phyloP scores from a whole-genome alignment of 805 yeast species.

The Kodamaea leandrae region DNA sequence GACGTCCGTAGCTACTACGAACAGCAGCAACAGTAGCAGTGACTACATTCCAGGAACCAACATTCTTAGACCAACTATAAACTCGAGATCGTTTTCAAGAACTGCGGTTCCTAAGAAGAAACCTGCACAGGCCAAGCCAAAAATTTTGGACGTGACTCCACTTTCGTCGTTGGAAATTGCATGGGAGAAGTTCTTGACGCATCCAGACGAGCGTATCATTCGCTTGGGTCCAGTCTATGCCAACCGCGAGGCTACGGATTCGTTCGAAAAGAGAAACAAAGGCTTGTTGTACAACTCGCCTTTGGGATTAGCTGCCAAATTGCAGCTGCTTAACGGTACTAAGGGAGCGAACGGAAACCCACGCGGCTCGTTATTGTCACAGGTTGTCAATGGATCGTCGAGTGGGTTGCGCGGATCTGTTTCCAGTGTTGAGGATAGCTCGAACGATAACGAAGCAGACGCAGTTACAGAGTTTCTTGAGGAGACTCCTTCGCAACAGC shows the following conservation, averaged over 20 bases:
- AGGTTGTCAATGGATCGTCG: conserved; percentile 37
- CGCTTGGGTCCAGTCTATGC: conserved; percentile 53
- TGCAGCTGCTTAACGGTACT: conserved; percentile 13
- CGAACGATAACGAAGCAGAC: conserved; percentile 56
- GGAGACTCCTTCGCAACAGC: neutral
- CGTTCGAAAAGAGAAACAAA: conserved; percentile 54
- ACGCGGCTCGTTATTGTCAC: conserved; percentile 29
- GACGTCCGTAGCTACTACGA: neutral
- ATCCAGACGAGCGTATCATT: conserved; percentile 58
- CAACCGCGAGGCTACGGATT: conserved; percentile 42
- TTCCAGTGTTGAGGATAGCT: conserved; percentile 21
- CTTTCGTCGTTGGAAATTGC: conserved; percentile 54
- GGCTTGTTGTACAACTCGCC: conserved; percentile 63
- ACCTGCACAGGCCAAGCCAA: conserved; percentile 19
- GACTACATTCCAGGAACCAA: conserved; percentile 60
- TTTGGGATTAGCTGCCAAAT: conserved; percentile 35
- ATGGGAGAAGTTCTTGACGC: conserved; percentile 54
- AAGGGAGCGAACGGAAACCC: conserved; percentile 8
- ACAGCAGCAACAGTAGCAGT: conserved; percentile 18
- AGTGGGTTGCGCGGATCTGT: conserved; percentile 21
- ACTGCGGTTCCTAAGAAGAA: conserved; percentile 15
- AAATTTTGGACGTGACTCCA: conserved; percentile 41
- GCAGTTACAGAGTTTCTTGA: conserved; percentile 57
- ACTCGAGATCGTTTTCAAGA: conserved; percentile 26
- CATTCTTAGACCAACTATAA: conserved; percentile 51